Conservation (phyloP, 805 yeast species). For the Candida verbasci region DNA sequence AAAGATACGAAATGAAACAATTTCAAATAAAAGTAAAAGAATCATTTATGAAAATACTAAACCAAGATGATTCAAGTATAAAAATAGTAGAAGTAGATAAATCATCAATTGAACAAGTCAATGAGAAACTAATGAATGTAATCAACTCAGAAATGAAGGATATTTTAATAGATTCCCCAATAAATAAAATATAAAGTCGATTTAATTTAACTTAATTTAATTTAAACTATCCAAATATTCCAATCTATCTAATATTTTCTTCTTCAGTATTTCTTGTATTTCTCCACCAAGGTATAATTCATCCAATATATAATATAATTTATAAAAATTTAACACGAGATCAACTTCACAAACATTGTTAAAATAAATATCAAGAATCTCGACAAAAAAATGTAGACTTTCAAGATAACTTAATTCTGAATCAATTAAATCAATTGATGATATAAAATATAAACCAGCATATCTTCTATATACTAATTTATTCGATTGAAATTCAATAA, state of each 20-base stretch:
- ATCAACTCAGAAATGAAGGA: constrained; percentile 11
- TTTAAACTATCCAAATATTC: constrained; percentile 48
- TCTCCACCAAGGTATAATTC: constrained; percentile 91
- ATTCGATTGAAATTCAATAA: constrained; percentile 55
- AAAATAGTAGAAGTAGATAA: constrained; percentile 56
- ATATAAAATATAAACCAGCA: constrained; percentile 88
- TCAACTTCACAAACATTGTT: constrained; percentile 92
- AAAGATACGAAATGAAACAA: constrained; percentile 72
- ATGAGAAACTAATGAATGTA: constrained; percentile 38
- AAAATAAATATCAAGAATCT: constrained; percentile 79
- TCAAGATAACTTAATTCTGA: constrained; percentile 82
- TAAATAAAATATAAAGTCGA: too few species aligned
- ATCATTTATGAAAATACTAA: constrained; percentile 50
- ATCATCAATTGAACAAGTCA: constrained; percentile 53
- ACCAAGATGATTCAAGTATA: constrained; percentile 24
- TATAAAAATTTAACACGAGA: constrained; percentile 85
- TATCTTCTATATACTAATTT: constrained; percentile 83
- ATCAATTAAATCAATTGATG: constrained; percentile 74
- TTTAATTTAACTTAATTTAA: too few species aligned
- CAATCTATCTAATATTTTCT: constrained; percentile 59
- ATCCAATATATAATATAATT: constrained; percentile 76
- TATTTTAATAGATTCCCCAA: constrained; percentile 11
- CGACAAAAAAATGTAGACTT: constrained; percentile 82
- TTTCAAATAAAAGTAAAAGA: constrained; percentile 71
- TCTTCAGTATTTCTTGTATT: constrained; percentile 78